These are phyloP conservation scores for Pseudogymnoascus destructans DNA, from an alignment of 2,329 filamentous ascomycete genomes.

Conservation along the genomic window DNA sequence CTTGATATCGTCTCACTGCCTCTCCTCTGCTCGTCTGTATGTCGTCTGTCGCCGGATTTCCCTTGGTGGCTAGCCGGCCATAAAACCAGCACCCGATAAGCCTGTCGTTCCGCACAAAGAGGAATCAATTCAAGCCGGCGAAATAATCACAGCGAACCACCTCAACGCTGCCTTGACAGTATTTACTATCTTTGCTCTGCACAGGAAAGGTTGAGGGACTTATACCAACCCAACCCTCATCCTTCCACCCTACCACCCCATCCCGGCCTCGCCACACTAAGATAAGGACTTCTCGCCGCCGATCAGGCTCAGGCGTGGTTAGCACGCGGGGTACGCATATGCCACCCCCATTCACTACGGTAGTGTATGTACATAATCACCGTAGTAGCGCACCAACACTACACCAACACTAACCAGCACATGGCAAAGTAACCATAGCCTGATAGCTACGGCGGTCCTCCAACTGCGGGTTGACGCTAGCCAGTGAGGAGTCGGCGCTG, in stretches of 20 bases:
- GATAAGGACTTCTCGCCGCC: background rate
- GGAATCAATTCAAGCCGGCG: background rate
- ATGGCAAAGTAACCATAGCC: background rate
- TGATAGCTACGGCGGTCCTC: background rate
- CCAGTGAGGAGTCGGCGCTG: background rate
- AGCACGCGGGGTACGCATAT: slow-evolving; percentile 4
- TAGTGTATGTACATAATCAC: background rate
- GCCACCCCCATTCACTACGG: background rate
- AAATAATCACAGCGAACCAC: background rate
- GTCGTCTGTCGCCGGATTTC: background rate
- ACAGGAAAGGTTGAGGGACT: background rate
- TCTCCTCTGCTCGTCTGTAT: background rate
- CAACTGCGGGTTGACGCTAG: background rate
- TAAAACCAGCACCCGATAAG: background rate
- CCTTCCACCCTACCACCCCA: background rate
- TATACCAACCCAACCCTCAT: background rate
- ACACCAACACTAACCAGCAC: background rate
- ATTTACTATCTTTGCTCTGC: background rate
- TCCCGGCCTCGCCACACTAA: background rate
- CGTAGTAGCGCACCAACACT: background rate
- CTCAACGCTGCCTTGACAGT: background rate
- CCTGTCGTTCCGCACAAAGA: background rate
- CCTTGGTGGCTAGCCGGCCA: background rate
- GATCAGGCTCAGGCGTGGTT: background rate
- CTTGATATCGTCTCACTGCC: background rate